Evolutionary conservation across 805 yeast species (phyloP).

Genomic region (Lachancea waltii): DNA sequence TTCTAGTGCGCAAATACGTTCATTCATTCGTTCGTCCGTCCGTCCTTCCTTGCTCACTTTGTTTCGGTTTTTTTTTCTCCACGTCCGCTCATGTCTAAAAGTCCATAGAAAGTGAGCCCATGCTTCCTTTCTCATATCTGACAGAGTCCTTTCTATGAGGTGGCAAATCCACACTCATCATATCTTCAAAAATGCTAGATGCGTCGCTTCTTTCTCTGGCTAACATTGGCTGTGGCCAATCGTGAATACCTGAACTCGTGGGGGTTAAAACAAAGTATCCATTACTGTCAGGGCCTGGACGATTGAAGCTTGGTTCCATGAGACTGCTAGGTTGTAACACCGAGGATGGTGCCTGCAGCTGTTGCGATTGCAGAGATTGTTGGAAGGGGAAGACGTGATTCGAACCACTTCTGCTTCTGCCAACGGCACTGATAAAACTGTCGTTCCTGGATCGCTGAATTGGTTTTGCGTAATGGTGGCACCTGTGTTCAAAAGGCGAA

Average conservation of each 20-base stretch:
- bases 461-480: conserved; percentile 5
- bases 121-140: background rate
- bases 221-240: conserved; percentile 2
- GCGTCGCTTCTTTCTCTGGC: conserved; percentile 6
- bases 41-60: too few species aligned
- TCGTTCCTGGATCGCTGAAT: conserved; percentile 12
- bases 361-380: conserved; percentile 8
- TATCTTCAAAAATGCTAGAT: conserved; percentile 4
- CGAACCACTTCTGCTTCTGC: conserved; percentile 23
- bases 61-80: too few species aligned
- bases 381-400: conserved; percentile 15
- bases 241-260: conserved; percentile 11
- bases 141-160: background rate
- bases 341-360: conserved; percentile 4
- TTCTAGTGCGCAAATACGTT: too few species aligned
- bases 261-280: conserved; percentile 19
- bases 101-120: background rate
- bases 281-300: conserved; percentile 19
- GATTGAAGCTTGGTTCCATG: conserved; percentile 7
- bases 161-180: conserved; percentile 2
- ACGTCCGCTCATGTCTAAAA: too few species aligned
- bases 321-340: conserved; percentile 2
- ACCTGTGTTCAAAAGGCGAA: conserved; percentile 7
- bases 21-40: too few species aligned
- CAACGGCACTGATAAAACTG: conserved; percentile 13